These are phyloP conservation scores for Echinosophora koreensis DNA, from an alignment of 306 rosid genomes.

Conservation along the genomic window DNA sequence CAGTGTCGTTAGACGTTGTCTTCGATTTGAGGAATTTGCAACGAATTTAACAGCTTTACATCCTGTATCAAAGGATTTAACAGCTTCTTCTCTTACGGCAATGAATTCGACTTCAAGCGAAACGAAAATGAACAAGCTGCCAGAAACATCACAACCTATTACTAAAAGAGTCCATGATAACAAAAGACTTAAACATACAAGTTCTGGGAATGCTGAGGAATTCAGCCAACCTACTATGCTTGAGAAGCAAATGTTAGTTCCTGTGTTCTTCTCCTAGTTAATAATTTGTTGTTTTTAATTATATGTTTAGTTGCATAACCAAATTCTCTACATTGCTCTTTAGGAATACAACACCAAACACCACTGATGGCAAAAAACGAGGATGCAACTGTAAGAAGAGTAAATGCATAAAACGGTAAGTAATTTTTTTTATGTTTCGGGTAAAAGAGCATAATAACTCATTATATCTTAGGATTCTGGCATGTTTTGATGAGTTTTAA, in stretches of 20 bases:
- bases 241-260: constrained; percentile 48
- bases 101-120: constrained; percentile 12
- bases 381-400: constrained; percentile 60
- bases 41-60: not conserved
- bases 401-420: constrained; percentile 66
- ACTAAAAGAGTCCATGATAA: constrained; percentile 33
- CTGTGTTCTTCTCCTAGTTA: not conserved
- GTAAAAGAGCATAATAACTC: no score
- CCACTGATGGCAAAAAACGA: constrained; percentile 40
- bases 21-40: constrained; percentile 54
- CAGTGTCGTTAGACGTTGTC: constrained; percentile 51
- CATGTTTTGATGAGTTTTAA: no score
- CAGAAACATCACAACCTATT: not conserved
- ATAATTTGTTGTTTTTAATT: not conserved
- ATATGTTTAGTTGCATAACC: constrained; percentile 6
- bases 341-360: constrained; percentile 48
- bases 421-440: not conserved
- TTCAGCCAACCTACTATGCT: constrained; percentile 39
- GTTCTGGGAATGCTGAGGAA: constrained; percentile 41
- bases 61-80: constrained; percentile 23
- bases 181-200: constrained; percentile 16
- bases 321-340: constrained; percentile 6
- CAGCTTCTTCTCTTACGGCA: constrained; percentile 33
- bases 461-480: no score
- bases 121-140: constrained; percentile 9